phyloP scores from a whole-genome alignment of 805 yeast genomes.

The Lachancea quebecensis region DNA sequence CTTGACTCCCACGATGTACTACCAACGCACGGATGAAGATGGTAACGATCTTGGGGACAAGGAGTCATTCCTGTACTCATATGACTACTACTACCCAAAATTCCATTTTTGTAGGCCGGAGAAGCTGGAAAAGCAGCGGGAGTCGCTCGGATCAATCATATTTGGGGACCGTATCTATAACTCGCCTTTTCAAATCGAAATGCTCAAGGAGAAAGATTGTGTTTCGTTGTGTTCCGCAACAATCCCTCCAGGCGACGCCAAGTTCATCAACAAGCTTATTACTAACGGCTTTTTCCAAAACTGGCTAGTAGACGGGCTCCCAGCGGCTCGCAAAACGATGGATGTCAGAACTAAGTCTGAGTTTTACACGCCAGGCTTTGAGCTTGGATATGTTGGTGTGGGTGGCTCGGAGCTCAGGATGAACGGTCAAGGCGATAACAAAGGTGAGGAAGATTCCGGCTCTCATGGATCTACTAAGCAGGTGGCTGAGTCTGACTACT shows the following conservation, averaged over 20 bases:
- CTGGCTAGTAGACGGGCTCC: constrained; percentile 93
- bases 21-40: constrained; percentile 35
- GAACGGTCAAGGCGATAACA: constrained; percentile 6
- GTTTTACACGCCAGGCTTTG: constrained; percentile 77
- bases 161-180: constrained; percentile 94
- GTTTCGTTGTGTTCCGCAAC: constrained; percentile 50
- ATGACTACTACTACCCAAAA: constrained; percentile 75
- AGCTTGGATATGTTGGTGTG: constrained; percentile 63
- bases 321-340: constrained; percentile 63
- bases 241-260: constrained; percentile 60
- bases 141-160: constrained; percentile 84
- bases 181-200: constrained; percentile 77
- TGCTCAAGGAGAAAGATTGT: constrained; percentile 71
- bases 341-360: constrained; percentile 53
- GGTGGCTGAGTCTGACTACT: constrained; percentile 4
- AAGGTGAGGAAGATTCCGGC: constrained; percentile 12
- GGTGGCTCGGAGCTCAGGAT: constrained; percentile 4
- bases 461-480: constrained; percentile 10
- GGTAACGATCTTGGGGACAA: constrained; percentile 35
- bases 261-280: constrained; percentile 71
- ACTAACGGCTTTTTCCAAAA: constrained; percentile 79
- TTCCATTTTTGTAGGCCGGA: constrained; percentile 79
- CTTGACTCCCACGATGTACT: constrained; percentile 66
- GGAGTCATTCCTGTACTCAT: constrained; percentile 59
- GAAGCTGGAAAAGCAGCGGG: constrained; percentile 56